These are phyloP conservation scores for Clonostachys rhizophaga DNA, from an alignment of 2,329 filamentous ascomycete genomes.

Conservation along the genomic window DNA sequence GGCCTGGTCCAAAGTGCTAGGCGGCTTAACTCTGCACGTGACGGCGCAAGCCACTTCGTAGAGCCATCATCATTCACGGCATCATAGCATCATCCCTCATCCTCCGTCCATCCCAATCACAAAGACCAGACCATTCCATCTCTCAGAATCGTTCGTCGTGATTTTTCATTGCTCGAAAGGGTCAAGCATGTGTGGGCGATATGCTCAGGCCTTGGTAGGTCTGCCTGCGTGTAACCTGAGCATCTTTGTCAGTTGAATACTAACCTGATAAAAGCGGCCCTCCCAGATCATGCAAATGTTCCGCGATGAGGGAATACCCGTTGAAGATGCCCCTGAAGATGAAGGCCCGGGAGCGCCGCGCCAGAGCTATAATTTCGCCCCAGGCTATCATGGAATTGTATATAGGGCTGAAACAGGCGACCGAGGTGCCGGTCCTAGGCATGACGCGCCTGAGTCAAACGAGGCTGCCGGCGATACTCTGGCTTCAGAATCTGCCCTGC, in stretches of 20 bases:
- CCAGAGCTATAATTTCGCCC: slow-evolving; percentile 89
- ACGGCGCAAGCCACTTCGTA: too few species aligned
- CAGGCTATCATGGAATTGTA: slow-evolving; percentile 78
- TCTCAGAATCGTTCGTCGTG: too few species aligned
- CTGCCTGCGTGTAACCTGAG: slow-evolving; percentile 34
- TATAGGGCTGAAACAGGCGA: slow-evolving; percentile 73
- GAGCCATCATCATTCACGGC: too few species aligned
- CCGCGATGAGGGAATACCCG: slow-evolving; percentile 68
- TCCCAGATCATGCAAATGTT: slow-evolving; percentile 72
- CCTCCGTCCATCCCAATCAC: too few species aligned
- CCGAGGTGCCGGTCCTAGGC: slow-evolving; percentile 42
- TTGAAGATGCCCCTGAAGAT: slow-evolving; percentile 68
- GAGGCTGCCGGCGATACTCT: background rate
- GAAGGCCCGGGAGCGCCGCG: slow-evolving; percentile 55
- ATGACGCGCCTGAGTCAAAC: slow-evolving; percentile 4
- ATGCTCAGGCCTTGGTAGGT: slow-evolving; percentile 25
- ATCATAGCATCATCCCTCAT: too few species aligned
- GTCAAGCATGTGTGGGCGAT: slow-evolving; percentile 27
- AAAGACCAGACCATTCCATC: too few species aligned
- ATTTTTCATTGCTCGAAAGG: background rate
- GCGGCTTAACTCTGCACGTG: too few species aligned
- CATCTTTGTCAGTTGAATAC: slow-evolving; percentile 11
- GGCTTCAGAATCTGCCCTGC: background rate
- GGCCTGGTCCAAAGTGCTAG: too few species aligned
- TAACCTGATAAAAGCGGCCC: slow-evolving; percentile 35